Evolutionary conservation across 1,284 basidiomycete species (phyloP).

Genomic region (Porphyrellus sp.): DNA sequence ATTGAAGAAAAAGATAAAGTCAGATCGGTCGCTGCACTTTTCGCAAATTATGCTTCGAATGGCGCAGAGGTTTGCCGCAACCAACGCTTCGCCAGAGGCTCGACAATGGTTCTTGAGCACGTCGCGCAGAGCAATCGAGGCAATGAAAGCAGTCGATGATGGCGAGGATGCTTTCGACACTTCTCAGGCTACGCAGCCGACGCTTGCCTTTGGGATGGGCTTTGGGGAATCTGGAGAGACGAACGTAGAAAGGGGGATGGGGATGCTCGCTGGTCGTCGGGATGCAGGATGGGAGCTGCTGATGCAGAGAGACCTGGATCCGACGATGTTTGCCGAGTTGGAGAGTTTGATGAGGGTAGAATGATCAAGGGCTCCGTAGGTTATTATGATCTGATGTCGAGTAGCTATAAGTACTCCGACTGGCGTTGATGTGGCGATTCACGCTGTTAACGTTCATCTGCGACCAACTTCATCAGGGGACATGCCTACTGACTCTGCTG

Average conservation of each 20-base stretch:
- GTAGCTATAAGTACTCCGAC: slow-evolving; percentile 7
- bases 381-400: slow-evolving; percentile 8
- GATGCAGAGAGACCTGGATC: slow-evolving; percentile 65
- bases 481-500: slow-evolving; percentile 32
- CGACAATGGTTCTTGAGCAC: slow-evolving; percentile 59
- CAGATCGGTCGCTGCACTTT: slow-evolving; percentile 56
- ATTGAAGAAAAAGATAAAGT: slow-evolving; percentile 69
- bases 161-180: slow-evolving; percentile 71
- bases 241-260: slow-evolving; percentile 63
- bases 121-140: slow-evolving; percentile 77
- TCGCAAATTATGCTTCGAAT: slow-evolving; percentile 62
- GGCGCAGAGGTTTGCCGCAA: slow-evolving; percentile 56
- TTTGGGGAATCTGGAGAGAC: slow-evolving; percentile 72
- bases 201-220: slow-evolving; percentile 70
- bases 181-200: slow-evolving; percentile 51
- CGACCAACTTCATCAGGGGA: slow-evolving; percentile 7
- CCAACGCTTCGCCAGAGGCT: slow-evolving; percentile 44
- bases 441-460: slow-evolving; percentile 18
- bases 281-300: slow-evolving; percentile 68
- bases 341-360: slow-evolving; percentile 72
- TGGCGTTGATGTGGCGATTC: slow-evolving; percentile 11
- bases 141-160: slow-evolving; percentile 82
- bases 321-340: slow-evolving; percentile 68
- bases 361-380: slow-evolving; percentile 23
- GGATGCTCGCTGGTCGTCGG: slow-evolving; percentile 70